Evolutionary conservation across 768 basidiomycete genomes (phyloP), one percentile per base, ranked within the genome.

Genomic region (Xerocomus brunneocitrinus): DNA sequence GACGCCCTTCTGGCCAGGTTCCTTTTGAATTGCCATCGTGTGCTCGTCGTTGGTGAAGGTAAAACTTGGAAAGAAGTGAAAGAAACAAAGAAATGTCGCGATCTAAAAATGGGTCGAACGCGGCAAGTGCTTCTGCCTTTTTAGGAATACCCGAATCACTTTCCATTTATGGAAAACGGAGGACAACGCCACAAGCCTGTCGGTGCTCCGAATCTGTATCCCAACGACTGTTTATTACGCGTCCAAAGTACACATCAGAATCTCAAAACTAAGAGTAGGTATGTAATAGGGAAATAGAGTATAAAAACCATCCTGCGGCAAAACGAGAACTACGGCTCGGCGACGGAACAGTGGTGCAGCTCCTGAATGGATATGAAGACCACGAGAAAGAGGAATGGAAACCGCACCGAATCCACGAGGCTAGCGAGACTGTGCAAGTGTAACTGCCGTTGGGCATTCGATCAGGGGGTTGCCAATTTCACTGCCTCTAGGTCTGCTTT

Each of bases 1-100:
- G 61, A 92, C 76, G 66, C 90, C 90, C 73, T 94, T 93, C 72
- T 92, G 88, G 55, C 91, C 92, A 49, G 92, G 91, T 74, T 91
- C 87, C 71, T 80, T 83, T 69, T 85, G 78, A 64, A 91, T 82
- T 74, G 83, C 89, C 90, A 92, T 91, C 66, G 67, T 65, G 57
- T 56, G 39, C 56, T 54, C 8, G 62, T 59, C 54, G 56, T 57
- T 46, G 62, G 45, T 45, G 56, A 36, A 16, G 45, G 52, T 41
- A 46, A 50, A 59, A 19, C 19, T 19, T 19, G 48, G 58, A 50
- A 53, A 56, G 51, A 50, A 40, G 52, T 47, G 8, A 4, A 35
- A 55, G 52, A 57, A 53, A 51, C 40, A 49, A 31, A 32, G 35
- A 48, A 44, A 22, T 22, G 32, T 30, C 49, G 25, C 22, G 25